A percentile compares a stretch with the other conserved stretches of the same genome.
Evolutionary conservation across 2,329 filamentous ascomycete genomes (phyloP).

Genomic region (Microdochium bolleyi): DNA sequence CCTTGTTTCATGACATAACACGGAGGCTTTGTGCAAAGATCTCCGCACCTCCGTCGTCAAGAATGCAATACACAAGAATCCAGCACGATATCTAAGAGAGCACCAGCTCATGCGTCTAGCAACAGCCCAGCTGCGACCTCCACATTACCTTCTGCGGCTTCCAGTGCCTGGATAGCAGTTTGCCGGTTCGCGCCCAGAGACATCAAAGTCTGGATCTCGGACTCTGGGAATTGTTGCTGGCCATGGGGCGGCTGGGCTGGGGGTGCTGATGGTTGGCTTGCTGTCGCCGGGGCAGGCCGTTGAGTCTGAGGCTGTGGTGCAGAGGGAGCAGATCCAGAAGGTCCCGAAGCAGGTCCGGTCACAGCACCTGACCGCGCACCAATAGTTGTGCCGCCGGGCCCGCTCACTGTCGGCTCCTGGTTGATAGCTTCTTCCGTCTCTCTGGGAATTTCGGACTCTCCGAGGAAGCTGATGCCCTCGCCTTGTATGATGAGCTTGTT

Average conservation of each 20-base stretch:
- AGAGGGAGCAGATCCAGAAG: slow-evolving; percentile 16
- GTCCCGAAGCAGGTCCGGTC: slow-evolving; percentile 34
- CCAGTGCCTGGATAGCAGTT: slow-evolving; percentile 71
- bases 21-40: neutral
- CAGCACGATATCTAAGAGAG: neutral
- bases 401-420: slow-evolving; percentile 75
- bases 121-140: slow-evolving; percentile 82
- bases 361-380: slow-evolving; percentile 77
- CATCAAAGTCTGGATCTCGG: slow-evolving; percentile 67
- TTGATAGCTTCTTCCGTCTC: slow-evolving; percentile 63
- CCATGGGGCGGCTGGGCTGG: slow-evolving; percentile 16
- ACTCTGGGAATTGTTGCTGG: slow-evolving; percentile 40
- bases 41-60: no score
- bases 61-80: no score
- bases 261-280: slow-evolving; percentile 12
- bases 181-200: slow-evolving; percentile 70
- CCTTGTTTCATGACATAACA: neutral
- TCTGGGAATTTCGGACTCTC: slow-evolving; percentile 91
- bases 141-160: slow-evolving; percentile 77
- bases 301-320: slow-evolving; percentile 11
- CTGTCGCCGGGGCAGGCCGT: slow-evolving; percentile 11
- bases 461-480: slow-evolving; percentile 81
- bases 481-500: slow-evolving; percentile 84
- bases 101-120: slow-evolving; percentile 40
- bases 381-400: slow-evolving; percentile 82